phyloP scores from a whole-genome alignment of 371 early-diverging fungal genomes.

The Mucor velutinosus region DNA sequence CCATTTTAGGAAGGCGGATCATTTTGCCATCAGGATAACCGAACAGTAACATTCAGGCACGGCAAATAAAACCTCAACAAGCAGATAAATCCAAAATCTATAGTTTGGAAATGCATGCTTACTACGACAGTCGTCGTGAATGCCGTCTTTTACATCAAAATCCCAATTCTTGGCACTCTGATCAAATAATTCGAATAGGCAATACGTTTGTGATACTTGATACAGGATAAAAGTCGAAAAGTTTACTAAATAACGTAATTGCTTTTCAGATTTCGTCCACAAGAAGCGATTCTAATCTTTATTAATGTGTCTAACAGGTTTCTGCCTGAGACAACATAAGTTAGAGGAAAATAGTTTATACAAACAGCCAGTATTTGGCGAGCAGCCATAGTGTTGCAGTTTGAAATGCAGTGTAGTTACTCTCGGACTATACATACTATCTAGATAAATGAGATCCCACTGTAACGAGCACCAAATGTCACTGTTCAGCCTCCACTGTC shows the following conservation, averaged over 20 bases:
- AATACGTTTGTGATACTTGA: not conserved
- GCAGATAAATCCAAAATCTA: not conserved
- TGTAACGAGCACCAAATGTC: too few species aligned
- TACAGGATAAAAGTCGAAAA: not conserved
- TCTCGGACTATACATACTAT: too few species aligned
- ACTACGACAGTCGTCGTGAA: too few species aligned
- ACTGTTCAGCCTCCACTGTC: too few species aligned
- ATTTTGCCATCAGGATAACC: not conserved
- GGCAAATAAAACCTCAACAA: not conserved
- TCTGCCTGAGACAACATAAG: too few species aligned
- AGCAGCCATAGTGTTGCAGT: too few species aligned
- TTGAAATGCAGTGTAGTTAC: too few species aligned
- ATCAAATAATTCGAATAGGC: not conserved
- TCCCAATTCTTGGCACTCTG: not conserved
- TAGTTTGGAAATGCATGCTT: not conserved
- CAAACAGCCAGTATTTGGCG: too few species aligned
- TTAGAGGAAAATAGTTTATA: too few species aligned
- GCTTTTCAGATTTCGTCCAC: too few species aligned
- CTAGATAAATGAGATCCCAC: too few species aligned
- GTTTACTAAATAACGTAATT: not conserved
- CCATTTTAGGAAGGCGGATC: not conserved
- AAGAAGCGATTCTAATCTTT: not conserved
- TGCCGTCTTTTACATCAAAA: not conserved
- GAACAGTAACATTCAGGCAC: not conserved
- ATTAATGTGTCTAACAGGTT: not conserved